phyloP scores from a whole-genome alignment of 352 stramenopile genomes.

The Hyaloperonospora arabidopsidis region DNA sequence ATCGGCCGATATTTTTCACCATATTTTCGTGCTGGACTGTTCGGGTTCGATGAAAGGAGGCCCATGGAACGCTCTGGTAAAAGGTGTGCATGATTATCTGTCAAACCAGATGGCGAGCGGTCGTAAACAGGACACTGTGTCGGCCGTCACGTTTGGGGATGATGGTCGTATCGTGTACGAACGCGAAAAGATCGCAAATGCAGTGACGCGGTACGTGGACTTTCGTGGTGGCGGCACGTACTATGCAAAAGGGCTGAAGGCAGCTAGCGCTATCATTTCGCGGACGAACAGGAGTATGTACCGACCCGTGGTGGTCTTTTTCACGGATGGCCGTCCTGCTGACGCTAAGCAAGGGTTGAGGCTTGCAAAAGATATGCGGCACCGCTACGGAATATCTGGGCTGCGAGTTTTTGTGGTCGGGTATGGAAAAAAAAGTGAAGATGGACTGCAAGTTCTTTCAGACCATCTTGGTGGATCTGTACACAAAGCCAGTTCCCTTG shows the following conservation, averaged over 20 bases:
- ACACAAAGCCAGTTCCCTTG: constrained; percentile 19
- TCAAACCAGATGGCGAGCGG: constrained; percentile 7
- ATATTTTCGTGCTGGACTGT: constrained; percentile 44
- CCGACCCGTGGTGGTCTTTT: constrained; percentile 40
- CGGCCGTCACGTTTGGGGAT: constrained; percentile 34
- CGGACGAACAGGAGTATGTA: constrained; percentile 24
- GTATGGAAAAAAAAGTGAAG: constrained; percentile 26
- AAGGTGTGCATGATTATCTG: constrained; percentile 27
- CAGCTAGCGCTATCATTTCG: constrained; percentile 32
- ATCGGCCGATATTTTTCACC: constrained; percentile 19
- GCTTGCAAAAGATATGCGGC: constrained; percentile 23
- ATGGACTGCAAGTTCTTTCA: constrained; percentile 24
- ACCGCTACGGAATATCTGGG: constrained; percentile 18
- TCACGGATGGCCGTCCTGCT: constrained; percentile 35
- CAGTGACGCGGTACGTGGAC: constrained; percentile 2
- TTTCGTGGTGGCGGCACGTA: constrained; percentile 29
- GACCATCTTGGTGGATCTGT: constrained; percentile 24
- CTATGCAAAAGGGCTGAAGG: constrained; percentile 27
- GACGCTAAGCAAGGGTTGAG: constrained; percentile 25
- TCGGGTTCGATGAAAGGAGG: constrained; percentile 40
- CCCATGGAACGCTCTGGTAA: constrained; percentile 22
- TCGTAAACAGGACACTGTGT: constrained; percentile 28
- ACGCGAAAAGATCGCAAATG: constrained; percentile 4
- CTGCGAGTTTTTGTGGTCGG: constrained; percentile 33
- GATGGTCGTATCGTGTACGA: constrained; percentile 27